These are phyloP conservation scores for Nakataea oryzae DNA, from an alignment of 2,329 filamentous ascomycete species.

Conservation along the genomic window DNA sequence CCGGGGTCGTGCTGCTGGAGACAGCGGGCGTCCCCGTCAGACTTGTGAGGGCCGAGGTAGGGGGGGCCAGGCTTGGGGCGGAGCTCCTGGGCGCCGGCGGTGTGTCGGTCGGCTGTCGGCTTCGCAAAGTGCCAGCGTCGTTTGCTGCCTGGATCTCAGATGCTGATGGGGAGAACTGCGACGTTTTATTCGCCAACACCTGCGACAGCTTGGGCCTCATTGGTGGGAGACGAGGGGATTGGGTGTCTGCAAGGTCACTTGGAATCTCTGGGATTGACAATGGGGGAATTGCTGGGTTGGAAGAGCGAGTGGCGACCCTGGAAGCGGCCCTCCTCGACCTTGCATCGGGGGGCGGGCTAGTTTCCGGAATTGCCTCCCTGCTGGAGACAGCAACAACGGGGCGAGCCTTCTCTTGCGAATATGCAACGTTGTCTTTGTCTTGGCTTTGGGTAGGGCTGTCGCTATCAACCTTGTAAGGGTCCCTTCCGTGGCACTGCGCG, in stretches of 20 bases:
- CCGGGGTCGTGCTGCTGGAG: slow-evolving; percentile 24
- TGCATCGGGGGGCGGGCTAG: slow-evolving; percentile 8
- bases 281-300: neutral
- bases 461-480: neutral
- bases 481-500: neutral
- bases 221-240: neutral
- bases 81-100: slow-evolving; percentile 1
- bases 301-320: neutral
- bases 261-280: neutral
- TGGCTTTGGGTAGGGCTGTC: neutral
- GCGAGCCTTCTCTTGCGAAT: slow-evolving; percentile 1
- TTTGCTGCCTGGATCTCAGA: neutral
- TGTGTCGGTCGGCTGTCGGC: neutral
- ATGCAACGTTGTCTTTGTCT: neutral
- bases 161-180: neutral
- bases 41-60: slow-evolving; percentile 27
- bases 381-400: neutral
- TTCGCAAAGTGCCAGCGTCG: neutral
- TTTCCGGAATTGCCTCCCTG: slow-evolving; percentile 12
- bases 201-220: neutral
- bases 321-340: neutral
- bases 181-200: neutral
- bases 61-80: neutral
- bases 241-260: neutral
- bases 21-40: slow-evolving; percentile 27